Conservation (phyloP, 305 asterid genomes). For the Salvia sclarea region DNA sequence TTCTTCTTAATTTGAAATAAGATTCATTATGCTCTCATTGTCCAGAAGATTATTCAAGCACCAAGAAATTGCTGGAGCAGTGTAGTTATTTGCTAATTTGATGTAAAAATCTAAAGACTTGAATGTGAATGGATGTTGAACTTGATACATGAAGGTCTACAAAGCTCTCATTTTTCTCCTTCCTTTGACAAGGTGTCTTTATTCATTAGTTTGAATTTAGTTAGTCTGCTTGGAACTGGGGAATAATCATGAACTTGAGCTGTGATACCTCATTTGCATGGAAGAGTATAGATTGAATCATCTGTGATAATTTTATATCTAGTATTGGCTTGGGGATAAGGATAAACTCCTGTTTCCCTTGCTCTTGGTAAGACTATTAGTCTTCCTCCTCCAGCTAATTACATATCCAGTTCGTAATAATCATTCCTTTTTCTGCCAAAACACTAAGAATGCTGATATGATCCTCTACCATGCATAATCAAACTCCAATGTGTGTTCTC, state of each 20-base stretch:
- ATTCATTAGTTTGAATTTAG: too few species aligned
- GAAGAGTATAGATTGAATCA: too few species aligned
- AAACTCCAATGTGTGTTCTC: background rate
- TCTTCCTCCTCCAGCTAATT: background rate
- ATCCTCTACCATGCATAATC: background rate
- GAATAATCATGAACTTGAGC: too few species aligned
- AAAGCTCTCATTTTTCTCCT: too few species aligned
- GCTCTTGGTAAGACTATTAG: background rate
- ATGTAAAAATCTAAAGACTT: background rate
- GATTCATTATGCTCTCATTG: background rate
- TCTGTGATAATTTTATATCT: too few species aligned
- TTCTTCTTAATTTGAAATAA: background rate
- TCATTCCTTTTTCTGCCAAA: background rate
- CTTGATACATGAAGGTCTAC: background rate
- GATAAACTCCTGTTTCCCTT: background rate
- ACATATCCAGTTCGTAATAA: background rate
- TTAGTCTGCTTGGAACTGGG: too few species aligned
- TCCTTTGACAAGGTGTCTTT: too few species aligned
- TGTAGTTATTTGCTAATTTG: background rate
- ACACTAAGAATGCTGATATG: background rate
- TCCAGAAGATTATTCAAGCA: background rate
- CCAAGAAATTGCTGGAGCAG: constrained; percentile 12
- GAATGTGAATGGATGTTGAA: background rate
- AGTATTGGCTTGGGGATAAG: background rate
- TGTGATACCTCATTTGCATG: too few species aligned